phyloP scores from a whole-genome alignment of 1,284 basidiomycete genomes.

The Neotropicomus parvogracilis region DNA sequence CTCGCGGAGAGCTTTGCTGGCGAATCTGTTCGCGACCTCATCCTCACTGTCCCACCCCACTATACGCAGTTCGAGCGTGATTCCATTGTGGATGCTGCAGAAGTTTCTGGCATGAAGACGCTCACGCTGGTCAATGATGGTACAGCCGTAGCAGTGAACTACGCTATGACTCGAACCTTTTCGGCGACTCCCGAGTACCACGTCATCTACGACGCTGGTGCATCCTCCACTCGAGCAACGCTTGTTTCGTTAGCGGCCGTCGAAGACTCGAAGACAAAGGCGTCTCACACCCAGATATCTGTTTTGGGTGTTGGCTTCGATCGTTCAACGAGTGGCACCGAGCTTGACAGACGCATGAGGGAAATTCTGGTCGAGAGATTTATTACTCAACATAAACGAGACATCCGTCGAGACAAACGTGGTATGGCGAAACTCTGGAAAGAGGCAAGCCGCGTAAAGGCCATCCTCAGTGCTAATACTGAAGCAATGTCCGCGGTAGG shows the following conservation, averaged over 20 bases:
- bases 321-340: slow-evolving; percentile 72
- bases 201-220: slow-evolving; percentile 92
- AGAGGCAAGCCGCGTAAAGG: slow-evolving; percentile 90
- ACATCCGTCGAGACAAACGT: slow-evolving; percentile 70
- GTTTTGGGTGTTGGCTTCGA: slow-evolving; percentile 82
- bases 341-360: slow-evolving; percentile 80
- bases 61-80: slow-evolving; percentile 87
- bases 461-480: slow-evolving; percentile 89
- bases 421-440: slow-evolving; percentile 94
- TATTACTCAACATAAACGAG: slow-evolving; percentile 60
- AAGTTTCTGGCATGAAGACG: slow-evolving; percentile 83
- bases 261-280: slow-evolving; percentile 45
- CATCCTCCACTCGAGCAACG: slow-evolving; percentile 83
- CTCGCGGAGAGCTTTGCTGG: slow-evolving; percentile 79
- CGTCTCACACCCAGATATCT: slow-evolving; percentile 66
- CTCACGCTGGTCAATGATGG: slow-evolving; percentile 91
- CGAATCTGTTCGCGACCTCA: slow-evolving; percentile 76
- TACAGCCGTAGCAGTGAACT: slow-evolving; percentile 90
- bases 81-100: slow-evolving; percentile 86
- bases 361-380: slow-evolving; percentile 81
- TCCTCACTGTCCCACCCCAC: slow-evolving; percentile 85
- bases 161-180: slow-evolving; percentile 93
- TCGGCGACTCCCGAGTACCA: slow-evolving; percentile 74
- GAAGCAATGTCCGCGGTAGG: slow-evolving; percentile 72
- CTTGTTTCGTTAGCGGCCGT: slow-evolving; percentile 77